Conservation (phyloP, 192 early-diverging fungal genomes). For the Coemansia sp. region DNA sequence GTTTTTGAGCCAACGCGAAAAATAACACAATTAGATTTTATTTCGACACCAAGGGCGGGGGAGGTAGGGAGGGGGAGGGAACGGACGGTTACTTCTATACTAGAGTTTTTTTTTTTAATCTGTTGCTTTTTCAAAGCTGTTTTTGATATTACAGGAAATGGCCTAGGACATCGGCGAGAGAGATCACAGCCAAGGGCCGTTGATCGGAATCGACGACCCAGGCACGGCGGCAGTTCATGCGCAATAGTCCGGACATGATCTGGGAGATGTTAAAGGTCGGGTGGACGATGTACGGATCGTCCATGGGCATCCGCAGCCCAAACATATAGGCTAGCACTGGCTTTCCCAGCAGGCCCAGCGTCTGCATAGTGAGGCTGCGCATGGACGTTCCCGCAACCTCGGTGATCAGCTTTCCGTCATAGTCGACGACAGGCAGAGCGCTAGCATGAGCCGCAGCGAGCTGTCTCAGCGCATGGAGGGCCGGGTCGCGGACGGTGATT, state of each 20-base stretch:
- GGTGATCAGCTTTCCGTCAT: constrained; percentile 37
- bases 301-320: constrained; percentile 19
- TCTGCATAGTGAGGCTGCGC: constrained; percentile 26
- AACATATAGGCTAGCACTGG: constrained; percentile 53
- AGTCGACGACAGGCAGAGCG: constrained; percentile 49
- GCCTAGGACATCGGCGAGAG: constrained; percentile 43
- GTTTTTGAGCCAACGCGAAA: constrained; percentile 37
- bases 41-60: too few relatives aligned
- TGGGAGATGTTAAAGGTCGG: constrained; percentile 45
- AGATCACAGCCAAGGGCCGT: constrained; percentile 42
- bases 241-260: constrained; percentile 47
- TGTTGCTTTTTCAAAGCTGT: background rate
- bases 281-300: constrained; percentile 40
- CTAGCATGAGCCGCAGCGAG: constrained; percentile 39
- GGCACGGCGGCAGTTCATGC: constrained; percentile 46
- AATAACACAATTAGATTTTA: too few relatives aligned
- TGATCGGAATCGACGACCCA: constrained; percentile 46
- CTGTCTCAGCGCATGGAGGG: constrained; percentile 29
- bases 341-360: constrained; percentile 39
- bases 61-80: too few relatives aligned
- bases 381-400: constrained; percentile 41
- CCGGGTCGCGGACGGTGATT: constrained; percentile 36
- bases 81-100: too few relatives aligned
- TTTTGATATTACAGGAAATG: constrained; percentile 28
- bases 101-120: too few relatives aligned